These are phyloP conservation scores for Barnettozyma siamensis DNA, from an alignment of 805 yeast species.

Conservation along the genomic window DNA sequence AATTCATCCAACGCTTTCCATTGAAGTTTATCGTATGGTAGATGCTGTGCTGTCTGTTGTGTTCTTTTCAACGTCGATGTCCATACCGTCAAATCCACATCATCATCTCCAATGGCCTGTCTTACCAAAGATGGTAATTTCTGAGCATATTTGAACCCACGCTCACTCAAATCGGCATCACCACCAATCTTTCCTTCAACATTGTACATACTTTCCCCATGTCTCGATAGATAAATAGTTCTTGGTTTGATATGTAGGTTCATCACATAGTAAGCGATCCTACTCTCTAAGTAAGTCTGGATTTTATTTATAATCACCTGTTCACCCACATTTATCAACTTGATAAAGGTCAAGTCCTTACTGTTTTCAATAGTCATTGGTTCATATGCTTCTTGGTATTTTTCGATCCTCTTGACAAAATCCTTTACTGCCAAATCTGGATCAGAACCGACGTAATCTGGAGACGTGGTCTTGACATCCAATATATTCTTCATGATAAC, in stretches of 20 bases:
- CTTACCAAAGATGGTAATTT: slow-evolving; percentile 74
- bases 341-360: slow-evolving; percentile 72
- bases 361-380: slow-evolving; percentile 50
- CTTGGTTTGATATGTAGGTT: slow-evolving; percentile 91
- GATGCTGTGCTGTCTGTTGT: slow-evolving; percentile 80
- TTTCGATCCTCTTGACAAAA: slow-evolving; percentile 64
- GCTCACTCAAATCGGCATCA: slow-evolving; percentile 75
- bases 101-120: slow-evolving; percentile 36
- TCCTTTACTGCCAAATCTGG: slow-evolving; percentile 70
- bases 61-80: slow-evolving; percentile 89
- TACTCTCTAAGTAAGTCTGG: slow-evolving; percentile 81
- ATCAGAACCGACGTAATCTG: slow-evolving; percentile 35
- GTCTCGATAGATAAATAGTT: slow-evolving; percentile 89
- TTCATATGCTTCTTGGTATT: slow-evolving; percentile 72
- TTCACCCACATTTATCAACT: slow-evolving; percentile 79
- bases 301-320: slow-evolving; percentile 86
- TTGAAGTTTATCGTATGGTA: slow-evolving; percentile 75
- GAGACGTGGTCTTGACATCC: slow-evolving; percentile 72
- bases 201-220: slow-evolving; percentile 91
- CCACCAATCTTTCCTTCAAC: slow-evolving; percentile 95
- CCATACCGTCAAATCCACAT: slow-evolving; percentile 83
- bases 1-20: slow-evolving; percentile 98
- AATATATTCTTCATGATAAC: slow-evolving; percentile 71
- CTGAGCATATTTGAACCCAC: slow-evolving; percentile 80
- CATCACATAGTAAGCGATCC: slow-evolving; percentile 95